These are phyloP conservation scores for Phytophthora sojae DNA, from an alignment of 352 stramenopile genomes.

Conservation along the genomic window DNA sequence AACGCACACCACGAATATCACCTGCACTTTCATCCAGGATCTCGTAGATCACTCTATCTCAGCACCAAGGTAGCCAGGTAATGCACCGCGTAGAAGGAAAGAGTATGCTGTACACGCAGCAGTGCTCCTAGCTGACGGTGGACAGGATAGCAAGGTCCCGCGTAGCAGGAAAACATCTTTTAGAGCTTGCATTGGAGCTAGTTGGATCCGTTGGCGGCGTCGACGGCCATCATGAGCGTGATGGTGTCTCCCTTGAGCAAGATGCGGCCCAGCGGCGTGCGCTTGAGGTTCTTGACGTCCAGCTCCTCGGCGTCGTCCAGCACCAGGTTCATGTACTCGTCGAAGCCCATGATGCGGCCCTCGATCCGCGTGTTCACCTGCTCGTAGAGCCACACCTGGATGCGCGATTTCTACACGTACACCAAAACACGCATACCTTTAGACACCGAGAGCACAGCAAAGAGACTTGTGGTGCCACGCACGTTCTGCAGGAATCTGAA, in stretches of 20 bases:
- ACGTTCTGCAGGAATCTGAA: conserved; percentile 98
- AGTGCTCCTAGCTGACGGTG: not conserved
- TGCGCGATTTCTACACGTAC: conserved; percentile 89
- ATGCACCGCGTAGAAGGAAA: not conserved
- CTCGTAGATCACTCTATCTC: too few species aligned
- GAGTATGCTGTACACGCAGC: not conserved
- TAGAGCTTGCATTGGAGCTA: conserved; percentile 34
- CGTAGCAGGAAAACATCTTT: conserved; percentile 31
- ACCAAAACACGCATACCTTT: conserved; percentile 9
- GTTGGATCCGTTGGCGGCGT: conserved; percentile 41
- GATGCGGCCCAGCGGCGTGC: conserved; percentile 96
- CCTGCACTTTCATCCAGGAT: conserved; percentile 14
- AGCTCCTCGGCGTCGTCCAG: conserved; percentile 98
- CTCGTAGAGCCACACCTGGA: conserved; percentile 99
- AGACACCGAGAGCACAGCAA: not conserved
- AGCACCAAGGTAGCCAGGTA: too few species aligned
- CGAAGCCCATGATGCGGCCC: conserved; percentile 98
- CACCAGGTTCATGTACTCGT: conserved; percentile 99
- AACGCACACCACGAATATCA: conserved; percentile 26
- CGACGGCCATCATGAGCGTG: conserved; percentile 97
- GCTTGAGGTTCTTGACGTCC: conserved; percentile 95
- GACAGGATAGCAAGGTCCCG: conserved; percentile 22
- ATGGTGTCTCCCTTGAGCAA: conserved; percentile 99
- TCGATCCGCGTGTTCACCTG: conserved; percentile 98
- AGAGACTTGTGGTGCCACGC: conserved; percentile 30